These are phyloP conservation scores for Pseudohalonectria lignicola DNA, from an alignment of 2,329 filamentous ascomycete species.

Conservation along the genomic window DNA sequence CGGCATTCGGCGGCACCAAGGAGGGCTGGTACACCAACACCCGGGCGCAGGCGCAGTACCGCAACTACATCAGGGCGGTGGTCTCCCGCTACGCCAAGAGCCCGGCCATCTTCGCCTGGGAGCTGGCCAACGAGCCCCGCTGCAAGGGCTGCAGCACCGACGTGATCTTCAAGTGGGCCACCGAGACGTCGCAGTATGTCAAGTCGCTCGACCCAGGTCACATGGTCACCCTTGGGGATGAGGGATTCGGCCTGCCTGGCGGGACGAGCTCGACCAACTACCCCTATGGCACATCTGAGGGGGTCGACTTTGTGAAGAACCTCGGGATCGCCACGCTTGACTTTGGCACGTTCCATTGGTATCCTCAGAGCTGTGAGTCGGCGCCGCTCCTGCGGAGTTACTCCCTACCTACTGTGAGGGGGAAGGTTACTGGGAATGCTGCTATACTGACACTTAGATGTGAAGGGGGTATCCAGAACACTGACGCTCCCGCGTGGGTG, in stretches of 20 bases:
- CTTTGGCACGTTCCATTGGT: slow-evolving; percentile 33
- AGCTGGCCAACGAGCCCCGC: slow-evolving; percentile 44
- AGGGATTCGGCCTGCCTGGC: slow-evolving; percentile 20
- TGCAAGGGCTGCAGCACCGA: slow-evolving; percentile 47
- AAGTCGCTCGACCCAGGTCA: slow-evolving; percentile 49
- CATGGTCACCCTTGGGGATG: slow-evolving; percentile 53
- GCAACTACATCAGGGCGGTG: slow-evolving; percentile 30
- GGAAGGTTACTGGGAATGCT: no score
- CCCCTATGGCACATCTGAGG: slow-evolving; percentile 32
- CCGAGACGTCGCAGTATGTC: slow-evolving; percentile 45
- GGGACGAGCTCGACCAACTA: slow-evolving; percentile 9
- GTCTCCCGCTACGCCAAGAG: slow-evolving; percentile 33
- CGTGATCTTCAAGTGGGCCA: slow-evolving; percentile 48
- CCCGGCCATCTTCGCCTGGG: slow-evolving; percentile 38
- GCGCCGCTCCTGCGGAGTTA: no score
- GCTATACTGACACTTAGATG: no score
- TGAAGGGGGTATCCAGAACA: slow-evolving; percentile 20
- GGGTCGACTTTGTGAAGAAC: slow-evolving; percentile 40
- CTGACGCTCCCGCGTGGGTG: slow-evolving; percentile 25
- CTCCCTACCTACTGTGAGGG: not conserved
- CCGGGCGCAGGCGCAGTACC: slow-evolving; percentile 38
- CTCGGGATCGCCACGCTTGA: slow-evolving; percentile 37
- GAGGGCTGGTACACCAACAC: slow-evolving; percentile 42
- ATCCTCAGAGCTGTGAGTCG: slow-evolving; percentile 21
- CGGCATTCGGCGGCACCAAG: slow-evolving; percentile 39